A percentile compares a stretch with the other conserved stretches of the same genome.
Evolutionary conservation across 495 filamentous ascomycete genomes (phyloP).

Genomic region (Pyrenopolyporus hunteri): DNA sequence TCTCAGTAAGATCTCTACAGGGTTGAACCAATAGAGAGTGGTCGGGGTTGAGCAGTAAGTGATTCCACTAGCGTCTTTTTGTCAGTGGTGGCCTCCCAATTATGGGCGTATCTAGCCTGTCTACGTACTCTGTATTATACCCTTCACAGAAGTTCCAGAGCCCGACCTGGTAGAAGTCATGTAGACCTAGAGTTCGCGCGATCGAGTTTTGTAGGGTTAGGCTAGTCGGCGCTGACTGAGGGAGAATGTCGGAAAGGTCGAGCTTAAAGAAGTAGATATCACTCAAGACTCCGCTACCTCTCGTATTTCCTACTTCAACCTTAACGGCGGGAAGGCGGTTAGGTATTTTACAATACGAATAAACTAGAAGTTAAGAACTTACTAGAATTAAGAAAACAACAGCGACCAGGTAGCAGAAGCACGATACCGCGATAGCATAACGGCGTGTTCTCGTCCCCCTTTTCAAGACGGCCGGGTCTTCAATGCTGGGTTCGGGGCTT

Average conservation of each 20-base stretch:
- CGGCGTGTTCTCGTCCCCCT: slow-evolving; percentile 62
- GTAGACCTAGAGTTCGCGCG: slow-evolving; percentile 83
- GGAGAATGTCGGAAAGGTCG: slow-evolving; percentile 83
- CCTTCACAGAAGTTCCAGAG: slow-evolving; percentile 92
- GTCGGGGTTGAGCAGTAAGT: slow-evolving; percentile 73
- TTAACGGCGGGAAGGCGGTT: slow-evolving; percentile 29
- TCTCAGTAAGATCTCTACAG: slow-evolving; percentile 74
- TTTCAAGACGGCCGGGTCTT: slow-evolving; percentile 45
- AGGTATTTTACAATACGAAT: neutral
- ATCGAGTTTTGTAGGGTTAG: slow-evolving; percentile 78
- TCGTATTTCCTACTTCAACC: slow-evolving; percentile 74
- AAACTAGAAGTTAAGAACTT: slow-evolving; percentile 16
- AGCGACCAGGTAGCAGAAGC: slow-evolving; percentile 72
- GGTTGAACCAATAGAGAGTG: slow-evolving; percentile 87
- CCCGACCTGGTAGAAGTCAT: slow-evolving; percentile 94
- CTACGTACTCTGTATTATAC: slow-evolving; percentile 61
- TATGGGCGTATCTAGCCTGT: neutral
- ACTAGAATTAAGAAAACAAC: slow-evolving; percentile 78
- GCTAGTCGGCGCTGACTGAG: slow-evolving; percentile 73
- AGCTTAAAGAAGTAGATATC: slow-evolving; percentile 83
- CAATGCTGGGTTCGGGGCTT: slow-evolving; percentile 12
- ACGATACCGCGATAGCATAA: slow-evolving; percentile 62
- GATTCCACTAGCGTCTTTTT: slow-evolving; percentile 58
- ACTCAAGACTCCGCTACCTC: slow-evolving; percentile 62
- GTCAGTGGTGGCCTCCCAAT: slow-evolving; percentile 5